Conservation (phyloP, 805 yeast genomes). For the Candida hungchunana region DNA sequence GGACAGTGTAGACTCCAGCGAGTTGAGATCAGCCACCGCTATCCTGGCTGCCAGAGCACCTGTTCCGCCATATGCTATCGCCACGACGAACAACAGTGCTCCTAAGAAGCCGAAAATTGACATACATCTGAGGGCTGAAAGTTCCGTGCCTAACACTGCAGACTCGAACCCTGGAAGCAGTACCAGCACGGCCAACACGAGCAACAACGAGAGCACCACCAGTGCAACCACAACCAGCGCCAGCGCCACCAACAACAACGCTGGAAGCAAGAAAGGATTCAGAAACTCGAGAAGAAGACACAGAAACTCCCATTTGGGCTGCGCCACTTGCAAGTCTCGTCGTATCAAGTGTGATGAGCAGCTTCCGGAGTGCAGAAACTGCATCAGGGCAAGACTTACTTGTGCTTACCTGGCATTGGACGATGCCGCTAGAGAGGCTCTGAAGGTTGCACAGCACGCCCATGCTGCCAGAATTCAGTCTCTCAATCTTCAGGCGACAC, state of each 20-base stretch:
- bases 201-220: too few species aligned
- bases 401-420: constrained; percentile 49
- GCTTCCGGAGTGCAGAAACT: constrained; percentile 55
- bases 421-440: constrained; percentile 44
- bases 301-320: constrained; percentile 70
- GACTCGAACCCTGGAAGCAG: too few species aligned
- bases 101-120: constrained; percentile 9
- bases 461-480: constrained; percentile 35
- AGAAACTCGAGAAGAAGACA: constrained; percentile 47
- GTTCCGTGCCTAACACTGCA: too few species aligned
- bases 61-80: constrained; percentile 33
- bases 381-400: constrained; percentile 41
- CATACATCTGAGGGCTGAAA: too few species aligned
- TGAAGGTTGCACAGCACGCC: constrained; percentile 44
- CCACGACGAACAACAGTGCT: constrained; percentile 23
- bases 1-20: constrained; percentile 2
- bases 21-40: constrained; percentile 5
- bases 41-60: constrained; percentile 21
- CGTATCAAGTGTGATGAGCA: constrained; percentile 64
- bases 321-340: constrained; percentile 61
- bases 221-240: constrained; percentile 1
- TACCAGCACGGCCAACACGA: too few species aligned
- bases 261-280: constrained; percentile 17
- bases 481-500: constrained; percentile 19
- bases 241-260: constrained; percentile 3